Evolutionary conservation across 371 early-diverging fungal species (phyloP), one percentile per base, ranked within the genome.

Genomic region (Nosema granulosis): DNA sequence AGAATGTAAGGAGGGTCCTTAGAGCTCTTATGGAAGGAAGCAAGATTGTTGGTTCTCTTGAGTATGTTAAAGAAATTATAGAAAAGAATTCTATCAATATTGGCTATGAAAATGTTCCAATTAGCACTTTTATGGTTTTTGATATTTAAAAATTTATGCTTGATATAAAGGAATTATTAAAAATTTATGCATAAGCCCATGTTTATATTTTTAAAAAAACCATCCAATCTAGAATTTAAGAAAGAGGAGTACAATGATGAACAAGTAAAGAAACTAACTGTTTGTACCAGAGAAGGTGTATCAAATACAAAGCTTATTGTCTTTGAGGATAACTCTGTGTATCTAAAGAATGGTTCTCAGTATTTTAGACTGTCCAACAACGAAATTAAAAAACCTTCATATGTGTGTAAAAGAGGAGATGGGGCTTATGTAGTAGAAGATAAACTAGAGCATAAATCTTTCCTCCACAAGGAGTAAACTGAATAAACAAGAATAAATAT

Each of bases 201-300:
- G 74, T 73, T 69, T 65, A 76, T 80, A 35, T 62, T 77, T 26
- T 32, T 80, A 22, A 80, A 80, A 65, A 72, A 75, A 57, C 80
- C 80, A 34, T 67, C 38, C 13, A 62, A 51, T 52, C 13, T 80
- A 9, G 37, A 57, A n/a, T 80, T 80, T 31, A 59, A 38, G 13
- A 50, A 54, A 28, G 28, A 63, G 13, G 69, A 73, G 51, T 74
- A 79, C 75, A 28, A 56, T 22, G 24, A 70, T 16, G 74, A 79
- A 34, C 66, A 74, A 28, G 49, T 79, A 22, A 32, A 49, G 29
- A 69, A 34, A 22, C 38, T 62, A 20, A 79, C 78, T 37, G 62
- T 79, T 22, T 35, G 58, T 6, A 43, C 51, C 11, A 43, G 32
- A 22, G 51, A 38, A 31, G 32, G 49, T 31, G 9, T 3, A 32